Evolutionary conservation across 2,329 filamentous ascomycete genomes (phyloP).

Genomic region (Neofusicoccum parvum): DNA sequence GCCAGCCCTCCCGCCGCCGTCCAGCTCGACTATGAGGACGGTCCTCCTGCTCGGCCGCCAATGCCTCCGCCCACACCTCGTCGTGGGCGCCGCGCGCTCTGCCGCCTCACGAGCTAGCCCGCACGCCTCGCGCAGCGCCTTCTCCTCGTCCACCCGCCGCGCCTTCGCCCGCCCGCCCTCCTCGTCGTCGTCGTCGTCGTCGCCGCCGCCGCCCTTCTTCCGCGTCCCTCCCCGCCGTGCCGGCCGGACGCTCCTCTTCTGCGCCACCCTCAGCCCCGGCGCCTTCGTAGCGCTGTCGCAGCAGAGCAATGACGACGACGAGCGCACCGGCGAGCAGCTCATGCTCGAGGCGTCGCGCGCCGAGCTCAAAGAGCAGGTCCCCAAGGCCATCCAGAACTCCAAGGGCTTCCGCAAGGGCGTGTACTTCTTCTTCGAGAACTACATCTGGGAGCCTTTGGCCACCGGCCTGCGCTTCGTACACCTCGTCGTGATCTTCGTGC

Average conservation of each 20-base stretch:
- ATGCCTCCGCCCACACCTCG: constrained; percentile 47
- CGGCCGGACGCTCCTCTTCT: constrained; percentile 11
- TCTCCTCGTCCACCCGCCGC: background rate
- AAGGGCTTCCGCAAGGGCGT: constrained; percentile 60
- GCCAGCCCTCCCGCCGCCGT: background rate
- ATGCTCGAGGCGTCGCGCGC: constrained; percentile 83
- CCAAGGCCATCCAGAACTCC: constrained; percentile 63
- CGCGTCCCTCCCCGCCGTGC: constrained; percentile 16
- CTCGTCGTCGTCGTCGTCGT: no score
- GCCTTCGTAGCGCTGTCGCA: constrained; percentile 52
- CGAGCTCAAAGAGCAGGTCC: constrained; percentile 72
- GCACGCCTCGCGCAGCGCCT: background rate
- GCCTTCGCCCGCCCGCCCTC: constrained; percentile 7
- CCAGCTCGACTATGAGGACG: constrained; percentile 50
- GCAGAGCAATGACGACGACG: constrained; percentile 50
- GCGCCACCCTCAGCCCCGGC: constrained; percentile 52
- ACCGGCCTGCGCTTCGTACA: constrained; percentile 89
- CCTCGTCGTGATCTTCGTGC: constrained; percentile 84
- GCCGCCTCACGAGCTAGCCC: constrained; percentile 11
- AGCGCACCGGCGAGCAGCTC: constrained; percentile 75
- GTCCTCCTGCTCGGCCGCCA: constrained; percentile 52
- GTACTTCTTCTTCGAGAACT: constrained; percentile 69
- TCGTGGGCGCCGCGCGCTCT: constrained; percentile 36
- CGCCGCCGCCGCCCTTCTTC: constrained; percentile 3
- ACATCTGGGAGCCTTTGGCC: constrained; percentile 79